Base-by-base conservation (phyloP, 495 filamentous ascomycete species). In the Podospora australis region DNA sequence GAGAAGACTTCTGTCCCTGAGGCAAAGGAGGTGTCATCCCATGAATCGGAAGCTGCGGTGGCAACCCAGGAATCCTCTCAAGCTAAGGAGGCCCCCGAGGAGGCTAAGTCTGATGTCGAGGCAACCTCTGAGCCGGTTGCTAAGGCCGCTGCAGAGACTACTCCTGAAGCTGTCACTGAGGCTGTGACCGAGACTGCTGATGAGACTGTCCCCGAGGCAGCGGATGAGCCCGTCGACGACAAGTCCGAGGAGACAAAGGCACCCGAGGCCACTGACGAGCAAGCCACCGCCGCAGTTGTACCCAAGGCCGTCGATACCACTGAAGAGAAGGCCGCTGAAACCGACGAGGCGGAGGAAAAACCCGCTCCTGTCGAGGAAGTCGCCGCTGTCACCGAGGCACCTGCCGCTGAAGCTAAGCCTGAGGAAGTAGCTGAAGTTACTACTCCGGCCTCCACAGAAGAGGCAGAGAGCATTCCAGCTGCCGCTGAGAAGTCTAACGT, bases 51-150 rank as follows among this genome's bases (percentile, higher is more conserved):
- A 1, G 26, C 49, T 6, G n/a, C 48, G 24, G 41, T 19, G 8
- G 52, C 26, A 25, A 46, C 52, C 14, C 39, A 43, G 20, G 45
- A 52, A 34, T 10, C 53, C 34, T 10, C 52, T 13, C 40, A 30
- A n/a, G 48, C 50, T 3, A 54, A 55, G 45, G 22, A 49, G 32
- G 44, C 49, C 4, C 46, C 46, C 25, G 40, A 46, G 24, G 53
- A 44, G 14, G 35, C 47, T 23, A 55, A 60, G 48, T 39, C 19
- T 24, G 24, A 19, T n/a, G 2, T 40, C 28, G 49, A 52, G 17
- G 24, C 25, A 5, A 32, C 38, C 22, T 1, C 38, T 11, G 38
- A 40, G 17, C 17, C 17, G 20, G 21, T 22, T 10, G 34, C 24
- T 19, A 53, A 56, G 30, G 39, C 34, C 34, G 16, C 34, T 6